Evolutionary conservation across 2,329 filamentous ascomycete genomes (phyloP).

Genomic region (Fusarium ambrosium): DNA sequence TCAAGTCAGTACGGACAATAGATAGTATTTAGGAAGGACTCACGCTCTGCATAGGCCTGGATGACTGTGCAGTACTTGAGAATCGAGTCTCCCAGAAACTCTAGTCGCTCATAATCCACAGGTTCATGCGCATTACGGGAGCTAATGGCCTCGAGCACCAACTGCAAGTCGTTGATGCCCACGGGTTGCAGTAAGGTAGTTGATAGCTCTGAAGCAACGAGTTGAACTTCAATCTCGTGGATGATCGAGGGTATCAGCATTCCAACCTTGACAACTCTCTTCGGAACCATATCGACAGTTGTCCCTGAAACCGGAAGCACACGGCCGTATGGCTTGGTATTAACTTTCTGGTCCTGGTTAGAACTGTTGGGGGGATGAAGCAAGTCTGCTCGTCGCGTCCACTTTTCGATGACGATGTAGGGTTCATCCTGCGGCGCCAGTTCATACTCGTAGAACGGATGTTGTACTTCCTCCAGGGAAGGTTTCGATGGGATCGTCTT

Average conservation of each 20-base stretch:
- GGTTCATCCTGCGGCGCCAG: slow-evolving; percentile 59
- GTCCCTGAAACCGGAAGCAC: slow-evolving; percentile 64
- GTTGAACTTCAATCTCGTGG: slow-evolving; percentile 74
- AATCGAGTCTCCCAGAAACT: slow-evolving; percentile 88
- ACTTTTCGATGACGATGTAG: slow-evolving; percentile 63
- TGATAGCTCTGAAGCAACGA: slow-evolving; percentile 73
- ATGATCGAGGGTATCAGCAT: slow-evolving; percentile 80
- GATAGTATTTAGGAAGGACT: slow-evolving; percentile 39
- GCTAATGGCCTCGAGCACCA: slow-evolving; percentile 78
- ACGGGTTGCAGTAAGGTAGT: slow-evolving; percentile 55
- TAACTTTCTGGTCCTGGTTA: slow-evolving; percentile 37
- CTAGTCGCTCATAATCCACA: slow-evolving; percentile 84
- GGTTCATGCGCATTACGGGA: slow-evolving; percentile 71
- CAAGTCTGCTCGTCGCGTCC: slow-evolving; percentile 71
- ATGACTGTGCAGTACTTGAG: slow-evolving; percentile 81
- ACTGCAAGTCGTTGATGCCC: slow-evolving; percentile 64
- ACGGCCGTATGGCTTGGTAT: slow-evolving; percentile 58
- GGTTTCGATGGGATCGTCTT: slow-evolving; percentile 62
- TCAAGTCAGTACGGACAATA: background rate
- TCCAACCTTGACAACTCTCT: slow-evolving; percentile 62
- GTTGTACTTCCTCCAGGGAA: slow-evolving; percentile 53
- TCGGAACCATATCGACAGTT: slow-evolving; percentile 62
- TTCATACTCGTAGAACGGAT: slow-evolving; percentile 53
- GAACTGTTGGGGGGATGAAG: slow-evolving; percentile 58
- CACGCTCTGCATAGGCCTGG: slow-evolving; percentile 70